phyloP scores from a whole-genome alignment of 257 asterid genomes.

The Solanum appendiculatum region DNA sequence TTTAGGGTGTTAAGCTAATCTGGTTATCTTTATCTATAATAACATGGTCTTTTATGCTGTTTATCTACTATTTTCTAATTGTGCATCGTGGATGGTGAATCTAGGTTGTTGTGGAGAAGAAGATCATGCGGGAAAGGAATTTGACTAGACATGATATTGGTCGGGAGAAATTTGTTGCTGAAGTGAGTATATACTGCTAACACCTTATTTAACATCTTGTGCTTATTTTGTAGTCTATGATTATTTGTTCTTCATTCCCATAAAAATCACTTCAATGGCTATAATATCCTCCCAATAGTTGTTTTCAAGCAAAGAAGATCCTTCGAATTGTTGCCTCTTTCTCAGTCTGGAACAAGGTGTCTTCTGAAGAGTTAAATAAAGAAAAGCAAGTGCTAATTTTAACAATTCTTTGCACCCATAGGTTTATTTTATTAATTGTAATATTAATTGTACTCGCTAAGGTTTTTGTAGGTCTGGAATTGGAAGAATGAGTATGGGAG shows the following conservation, averaged over 20 bases:
- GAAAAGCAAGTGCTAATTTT: not conserved
- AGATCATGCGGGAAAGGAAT: constrained; percentile 64
- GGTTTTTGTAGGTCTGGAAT: constrained; percentile 64
- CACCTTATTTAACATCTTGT: not conserved
- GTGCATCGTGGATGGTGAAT: not conserved
- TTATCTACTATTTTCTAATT: not conserved
- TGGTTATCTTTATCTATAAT: not conserved
- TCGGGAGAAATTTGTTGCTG: constrained; percentile 57
- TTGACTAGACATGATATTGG: constrained; percentile 79
- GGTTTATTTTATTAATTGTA: not conserved
- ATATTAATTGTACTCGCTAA: not conserved
- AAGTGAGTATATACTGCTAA: constrained; percentile 40
- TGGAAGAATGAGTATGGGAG: constrained; percentile 92
- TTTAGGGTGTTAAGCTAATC: not conserved
- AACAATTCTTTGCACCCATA: not conserved
- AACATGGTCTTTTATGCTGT: not conserved
- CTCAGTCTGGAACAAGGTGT: not conserved
- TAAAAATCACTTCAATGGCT: not conserved
- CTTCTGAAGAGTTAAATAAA: not conserved
- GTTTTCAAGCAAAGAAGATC: not conserved
- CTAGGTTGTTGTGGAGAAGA: constrained; percentile 92
- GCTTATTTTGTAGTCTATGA: not conserved
- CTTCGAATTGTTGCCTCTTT: not conserved
- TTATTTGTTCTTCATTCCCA: not conserved
- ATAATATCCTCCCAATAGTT: not conserved